phyloP scores from a whole-genome alignment of 306 rosid species.

The Quercus robur region DNA sequence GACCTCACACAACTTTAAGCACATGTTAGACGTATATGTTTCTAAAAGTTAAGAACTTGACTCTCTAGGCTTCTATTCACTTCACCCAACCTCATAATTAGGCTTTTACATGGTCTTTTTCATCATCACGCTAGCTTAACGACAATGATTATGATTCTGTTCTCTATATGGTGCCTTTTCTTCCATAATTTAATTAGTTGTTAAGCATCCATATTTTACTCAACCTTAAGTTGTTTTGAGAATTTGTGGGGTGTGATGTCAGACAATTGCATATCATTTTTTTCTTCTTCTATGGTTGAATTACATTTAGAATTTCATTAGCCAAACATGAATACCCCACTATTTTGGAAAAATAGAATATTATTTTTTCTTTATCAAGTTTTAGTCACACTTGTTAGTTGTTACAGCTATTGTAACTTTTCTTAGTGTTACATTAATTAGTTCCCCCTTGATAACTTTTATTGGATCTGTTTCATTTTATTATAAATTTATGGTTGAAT shows the following conservation, averaged over 20 bases:
- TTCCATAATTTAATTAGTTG: background rate
- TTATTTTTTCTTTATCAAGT: too few relatives aligned
- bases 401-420: too few relatives aligned
- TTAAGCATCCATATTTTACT: background rate
- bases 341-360: slow-evolving; percentile 37
- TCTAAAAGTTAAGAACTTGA: background rate
- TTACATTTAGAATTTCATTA: too few relatives aligned
- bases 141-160: background rate
- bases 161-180: background rate
- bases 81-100: background rate
- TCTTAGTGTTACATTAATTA: too few relatives aligned
- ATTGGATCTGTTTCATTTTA: too few relatives aligned
- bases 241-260: slow-evolving; percentile 1
- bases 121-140: background rate
- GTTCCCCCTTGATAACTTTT: too few relatives aligned
- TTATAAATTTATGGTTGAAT: too few relatives aligned
- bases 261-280: background rate
- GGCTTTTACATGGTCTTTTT: background rate
- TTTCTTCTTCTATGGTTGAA: background rate
- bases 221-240: background rate
- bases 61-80: background rate
- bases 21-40: too few relatives aligned
- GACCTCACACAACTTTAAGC: too few relatives aligned
- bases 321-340: too few relatives aligned
- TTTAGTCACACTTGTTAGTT: too few relatives aligned